Base-by-base conservation (phyloP, 202 grass and related monocot genomes). In the Musa balbisiana region DNA sequence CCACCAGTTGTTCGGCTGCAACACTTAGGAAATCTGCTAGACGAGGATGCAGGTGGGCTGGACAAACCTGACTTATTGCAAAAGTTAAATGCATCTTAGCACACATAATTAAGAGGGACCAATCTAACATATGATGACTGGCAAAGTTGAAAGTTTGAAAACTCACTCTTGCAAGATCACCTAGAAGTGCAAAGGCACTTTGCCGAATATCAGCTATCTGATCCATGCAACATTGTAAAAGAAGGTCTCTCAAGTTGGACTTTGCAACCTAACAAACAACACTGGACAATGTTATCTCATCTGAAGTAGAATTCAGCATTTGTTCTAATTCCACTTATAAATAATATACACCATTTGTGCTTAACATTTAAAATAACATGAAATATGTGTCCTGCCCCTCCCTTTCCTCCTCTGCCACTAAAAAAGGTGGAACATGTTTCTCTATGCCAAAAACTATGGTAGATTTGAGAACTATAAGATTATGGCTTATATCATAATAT, bases 201-300 rank as follows among this genome's bases (percentile, higher is more conserved):
- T 99, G 96, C 65, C 96, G 89, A 88, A 95, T 85, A 92, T 99
- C 91, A 79, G 89, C 83, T 59, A 85, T 74, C 69, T 92, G 91
- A 87, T 99, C 96, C 82, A 99, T 90, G 59, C 91, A 99, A 62
- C 96, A 92, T 82, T 95, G 96, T 73, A 99, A 83, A 78, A 99
- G 91, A 72, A 99, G 69, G 76, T 99, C 96, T 76, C 88, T 87
- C 83, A 99, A 85, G 80, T 85, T 95, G 81, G 87, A 92, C 73
- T 95, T 84, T 55, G 79, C 87, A 88, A 99, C 96, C 96, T 99
- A 74, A 77, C 51, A 79, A 73, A 64, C 6, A 27, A 74, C 76
- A 51, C 19, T 19, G 33, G 11, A 43, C 27, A 24, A 43, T 70
- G 49, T 11, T 70, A 50, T 70, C 49, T 21, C 25, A 10, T 51